Base-by-base conservation (phyloP, 2,329 filamentous ascomycete genomes). In the Orbilia ellipsospora region DNA sequence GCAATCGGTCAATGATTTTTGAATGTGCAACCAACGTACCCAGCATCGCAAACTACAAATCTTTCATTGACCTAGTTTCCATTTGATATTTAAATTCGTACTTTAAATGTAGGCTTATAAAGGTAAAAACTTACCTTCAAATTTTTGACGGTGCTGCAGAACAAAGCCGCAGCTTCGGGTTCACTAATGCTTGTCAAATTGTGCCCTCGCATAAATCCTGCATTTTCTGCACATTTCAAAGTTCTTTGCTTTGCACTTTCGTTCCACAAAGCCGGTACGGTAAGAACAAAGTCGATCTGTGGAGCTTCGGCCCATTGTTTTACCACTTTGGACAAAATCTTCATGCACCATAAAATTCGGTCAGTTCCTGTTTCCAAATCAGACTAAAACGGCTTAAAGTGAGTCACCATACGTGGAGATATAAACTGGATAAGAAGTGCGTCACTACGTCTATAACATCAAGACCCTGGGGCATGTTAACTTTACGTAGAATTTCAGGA, bases 201-300 rank as follows among this genome's bases (percentile, higher is more conserved):
- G 13, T 75, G 72, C n/a, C 69, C 69, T 13, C 23, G 64, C 16
- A 59, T 52, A 45, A 75, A 75, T 16, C 72, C 72, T n/a, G 72
- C 72, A 50, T 64, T 51, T 48, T 75, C 64, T 59, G 44, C 44
- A n/a, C 69, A 36, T 26, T 40, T 60, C n/a, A 60, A 3, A 26
- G 72, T 75, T 26, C 72, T 63, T 28, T 54, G 26, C 4, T 64
- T 69, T 28, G 72, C 72, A 36, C 64, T 51, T 20, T 94, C 92
- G 28, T 89, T 92, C 92, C 92, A 94, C 4, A 94, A 91, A 7
- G 92, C 92, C 6, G 92, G 92, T 63, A 91, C 92, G 0, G 92
- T 94, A 65, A 94, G 84, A 48, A 94, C 90, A 79, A 92, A 93
- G 73, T 93, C 89, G 50, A 93, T 89, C 54, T 77, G 77, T 8